These are phyloP conservation scores for Orobanche coerulescens DNA, from an alignment of 257 asterid genomes.

Conservation along the genomic window DNA sequence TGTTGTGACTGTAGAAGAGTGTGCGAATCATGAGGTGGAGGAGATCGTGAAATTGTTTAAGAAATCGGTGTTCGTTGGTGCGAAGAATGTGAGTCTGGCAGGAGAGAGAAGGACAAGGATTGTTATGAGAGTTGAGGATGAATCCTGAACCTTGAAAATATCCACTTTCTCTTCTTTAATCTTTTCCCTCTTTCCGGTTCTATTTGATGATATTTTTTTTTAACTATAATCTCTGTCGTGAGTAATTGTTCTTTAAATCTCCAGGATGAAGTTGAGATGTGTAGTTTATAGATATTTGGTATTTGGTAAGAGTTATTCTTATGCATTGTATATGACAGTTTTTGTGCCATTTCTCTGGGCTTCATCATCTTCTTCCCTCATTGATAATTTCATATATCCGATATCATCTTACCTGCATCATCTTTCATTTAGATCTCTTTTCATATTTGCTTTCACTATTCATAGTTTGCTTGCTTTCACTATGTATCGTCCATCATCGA, in stretches of 20 bases:
- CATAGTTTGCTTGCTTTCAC: too few species aligned
- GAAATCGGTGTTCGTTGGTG: conserved; percentile 46
- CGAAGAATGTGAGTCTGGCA: conserved; percentile 45
- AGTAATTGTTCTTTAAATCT: background rate
- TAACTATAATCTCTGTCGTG: background rate
- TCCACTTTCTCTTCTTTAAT: background rate
- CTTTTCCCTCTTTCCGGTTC: background rate
- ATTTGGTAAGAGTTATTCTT: conserved; percentile 6
- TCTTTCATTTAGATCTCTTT: too few species aligned
- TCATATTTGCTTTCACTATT: too few species aligned
- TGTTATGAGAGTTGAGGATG: conserved; percentile 40
- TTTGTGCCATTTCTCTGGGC: background rate
- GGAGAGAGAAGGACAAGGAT: conserved; percentile 65
- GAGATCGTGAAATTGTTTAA: conserved; percentile 46
- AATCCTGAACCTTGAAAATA: background rate
- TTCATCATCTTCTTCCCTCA: too few species aligned
- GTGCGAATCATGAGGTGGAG: conserved; percentile 45
- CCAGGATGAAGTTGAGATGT: conserved; percentile 7
- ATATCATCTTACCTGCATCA: too few species aligned
- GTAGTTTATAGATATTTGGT: conserved; percentile 15
- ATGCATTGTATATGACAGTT: too few species aligned
- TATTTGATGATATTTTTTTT: conserved; percentile 7
- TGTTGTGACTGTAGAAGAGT: conserved; percentile 74
- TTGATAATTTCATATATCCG: too few species aligned
- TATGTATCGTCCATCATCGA: too few species aligned